A percentile compares a stretch with the other conserved stretches of the same genome.
Evolutionary conservation across 2,329 filamentous ascomycete species (phyloP).

Genomic region (Penicillium italicum): DNA sequence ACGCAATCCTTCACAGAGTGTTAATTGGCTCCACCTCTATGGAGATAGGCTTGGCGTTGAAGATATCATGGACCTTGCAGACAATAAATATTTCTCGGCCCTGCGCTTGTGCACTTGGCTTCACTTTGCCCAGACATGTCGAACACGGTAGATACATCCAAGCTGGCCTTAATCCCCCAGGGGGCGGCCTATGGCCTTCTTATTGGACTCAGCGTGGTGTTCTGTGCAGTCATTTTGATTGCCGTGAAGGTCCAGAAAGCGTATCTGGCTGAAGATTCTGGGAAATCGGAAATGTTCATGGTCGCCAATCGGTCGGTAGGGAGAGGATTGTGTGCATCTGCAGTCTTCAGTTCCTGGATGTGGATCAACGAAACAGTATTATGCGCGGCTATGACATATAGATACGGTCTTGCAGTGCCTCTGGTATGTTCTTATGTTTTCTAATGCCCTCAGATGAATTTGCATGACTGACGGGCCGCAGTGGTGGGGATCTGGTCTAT

Average conservation of each 20-base stretch:
- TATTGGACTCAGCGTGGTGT: conserved; percentile 48
- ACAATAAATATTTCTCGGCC: conserved; percentile 10
- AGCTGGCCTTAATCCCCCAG: conserved; percentile 27
- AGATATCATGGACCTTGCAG: not conserved
- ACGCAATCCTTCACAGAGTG: not conserved
- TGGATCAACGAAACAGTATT: conserved; percentile 40
- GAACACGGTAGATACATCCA: conserved; percentile 17
- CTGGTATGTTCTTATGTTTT: conserved; percentile 26
- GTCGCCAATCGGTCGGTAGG: conserved; percentile 39
- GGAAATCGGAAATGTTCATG: conserved; percentile 45
- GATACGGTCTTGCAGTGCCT: conserved; percentile 36
- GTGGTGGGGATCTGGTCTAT: conserved; percentile 42
- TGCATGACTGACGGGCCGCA: conserved; percentile 8
- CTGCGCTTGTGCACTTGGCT: conserved; percentile 3
- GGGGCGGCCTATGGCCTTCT: conserved; percentile 46
- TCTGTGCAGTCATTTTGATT: conserved; percentile 47
- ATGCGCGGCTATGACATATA: conserved; percentile 34
- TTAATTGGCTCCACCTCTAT: not conserved
- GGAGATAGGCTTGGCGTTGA: not conserved
- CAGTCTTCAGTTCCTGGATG: conserved; percentile 42
- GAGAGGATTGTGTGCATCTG: conserved; percentile 37
- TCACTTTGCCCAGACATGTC: conserved; percentile 12
- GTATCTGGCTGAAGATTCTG: conserved; percentile 31
- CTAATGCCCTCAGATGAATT: not conserved
- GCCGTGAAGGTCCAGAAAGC: conserved; percentile 46